These are phyloP conservation scores for Noccaea caerulescens DNA, from an alignment of 345 rosid genomes.

Conservation along the genomic window DNA sequence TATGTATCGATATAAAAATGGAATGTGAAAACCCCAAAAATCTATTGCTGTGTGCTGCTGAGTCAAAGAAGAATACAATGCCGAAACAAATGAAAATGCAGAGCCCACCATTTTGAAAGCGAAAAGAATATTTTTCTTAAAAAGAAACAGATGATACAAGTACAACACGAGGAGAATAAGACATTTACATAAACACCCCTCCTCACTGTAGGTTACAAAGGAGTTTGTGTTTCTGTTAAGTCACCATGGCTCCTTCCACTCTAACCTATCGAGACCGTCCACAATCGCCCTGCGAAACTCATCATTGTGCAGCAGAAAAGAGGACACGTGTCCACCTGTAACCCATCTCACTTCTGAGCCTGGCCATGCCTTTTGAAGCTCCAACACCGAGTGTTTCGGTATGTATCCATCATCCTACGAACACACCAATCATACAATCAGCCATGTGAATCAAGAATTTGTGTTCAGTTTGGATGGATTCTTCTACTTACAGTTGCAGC, in stretches of 20 bases:
- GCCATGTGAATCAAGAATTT: not conserved
- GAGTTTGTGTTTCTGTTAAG: not conserved
- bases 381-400: constrained; percentile 90
- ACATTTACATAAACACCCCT: constrained; percentile 37
- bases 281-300: constrained; percentile 87
- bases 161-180: constrained; percentile 19
- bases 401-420: constrained; percentile 94
- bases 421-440: not conserved
- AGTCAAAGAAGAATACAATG: constrained; percentile 14
- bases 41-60: not conserved
- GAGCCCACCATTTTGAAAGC: not conserved
- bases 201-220: not conserved
- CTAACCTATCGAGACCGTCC: constrained; percentile 74
- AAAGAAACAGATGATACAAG: constrained; percentile 20
- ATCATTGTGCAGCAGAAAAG: constrained; percentile 77
- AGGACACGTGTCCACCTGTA: constrained; percentile 93
- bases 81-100: not conserved
- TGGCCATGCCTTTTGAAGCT: constrained; percentile 99
- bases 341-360: constrained; percentile 99
- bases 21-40: not conserved
- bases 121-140: not conserved
- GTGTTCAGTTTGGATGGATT: not conserved
- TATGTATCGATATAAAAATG: not conserved
- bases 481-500: constrained; percentile 91
- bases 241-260: constrained; percentile 84